phyloP scores from a whole-genome alignment of 1,284 basidiomycete genomes.

The Erythrobasidium hasegawianum region DNA sequence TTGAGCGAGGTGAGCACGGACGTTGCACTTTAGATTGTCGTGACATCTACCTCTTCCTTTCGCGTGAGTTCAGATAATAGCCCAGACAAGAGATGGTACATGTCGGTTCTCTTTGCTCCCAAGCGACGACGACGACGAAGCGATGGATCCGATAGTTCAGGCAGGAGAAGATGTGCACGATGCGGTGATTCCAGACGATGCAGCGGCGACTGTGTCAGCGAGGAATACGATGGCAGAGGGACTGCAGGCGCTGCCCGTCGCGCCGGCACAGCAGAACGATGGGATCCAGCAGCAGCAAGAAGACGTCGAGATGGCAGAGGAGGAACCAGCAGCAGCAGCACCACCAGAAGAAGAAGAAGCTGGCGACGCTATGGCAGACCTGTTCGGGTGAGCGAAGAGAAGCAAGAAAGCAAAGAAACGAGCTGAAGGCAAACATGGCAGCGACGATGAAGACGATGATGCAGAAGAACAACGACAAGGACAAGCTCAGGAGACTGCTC shows the following conservation, averaged over 20 bases:
- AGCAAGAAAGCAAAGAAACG: not conserved
- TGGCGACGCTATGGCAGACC: slow-evolving; percentile 18
- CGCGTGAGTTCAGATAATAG: slow-evolving; percentile 81
- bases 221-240: slow-evolving; percentile 4
- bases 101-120: slow-evolving; percentile 44
- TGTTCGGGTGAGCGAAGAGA: slow-evolving; percentile 22
- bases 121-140: slow-evolving; percentile 14
- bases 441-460: slow-evolving; percentile 25
- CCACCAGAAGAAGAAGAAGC: not conserved
- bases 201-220: not conserved
- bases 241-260: slow-evolving; percentile 12
- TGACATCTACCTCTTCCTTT: slow-evolving; percentile 64
- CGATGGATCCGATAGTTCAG: slow-evolving; percentile 16
- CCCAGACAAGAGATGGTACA: slow-evolving; percentile 89
- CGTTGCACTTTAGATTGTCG: not conserved
- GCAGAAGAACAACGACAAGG: not conserved
- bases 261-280: slow-evolving; percentile 14
- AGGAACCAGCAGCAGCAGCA: slow-evolving; percentile 3
- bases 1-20: not conserved
- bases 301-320: slow-evolving; percentile 22
- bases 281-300: slow-evolving; percentile 5
- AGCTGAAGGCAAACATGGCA: slow-evolving; percentile 11
- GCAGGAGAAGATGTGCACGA: slow-evolving; percentile 7
- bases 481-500: not conserved
- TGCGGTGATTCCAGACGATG: slow-evolving; percentile 18